Evolutionary conservation across 495 filamentous ascomycete genomes (phyloP), one percentile per base, ranked within the genome.

Genomic region (Aspergillus baeticus): DNA sequence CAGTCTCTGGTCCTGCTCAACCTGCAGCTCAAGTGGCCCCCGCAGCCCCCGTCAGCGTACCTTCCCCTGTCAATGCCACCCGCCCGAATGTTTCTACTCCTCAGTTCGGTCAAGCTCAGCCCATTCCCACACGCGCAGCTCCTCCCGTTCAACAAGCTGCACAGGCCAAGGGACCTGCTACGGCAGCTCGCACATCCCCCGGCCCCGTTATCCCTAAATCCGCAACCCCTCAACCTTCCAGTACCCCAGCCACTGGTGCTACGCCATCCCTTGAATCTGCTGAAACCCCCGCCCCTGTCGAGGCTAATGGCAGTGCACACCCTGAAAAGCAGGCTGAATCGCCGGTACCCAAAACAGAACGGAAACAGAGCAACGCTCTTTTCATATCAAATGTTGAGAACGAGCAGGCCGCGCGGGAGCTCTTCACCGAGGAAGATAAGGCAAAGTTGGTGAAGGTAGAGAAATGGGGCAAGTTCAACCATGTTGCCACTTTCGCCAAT

Each of bases 361-460:
- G 77, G 69, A 84, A 80, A 67, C 80, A 79, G 54, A 82, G 86
- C 63, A 87, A 88, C 55, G 92, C 86, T 18, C 80, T 99, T 2
- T 97, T 96, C 68, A 80, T 98, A 14, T 86, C 86, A 69, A 89
- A 89, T 51, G 82, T 91, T 22, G 86, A 85, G 42, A 86, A 80
- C 48, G 87, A 88, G 51, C 87, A 96, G 22, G 88, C 87, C 18
- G 86, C 88, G 6, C 87, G 87, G 33, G 84, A 88, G 31, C 77
- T 93, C 5, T 90, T 99, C 62, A 68, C 82, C 5, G 85, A 95
- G 11, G 90, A 95, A 57, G 90, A 96, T 66, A 86, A 84, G 68
- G 63, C 77, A 10, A 96, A 92, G 71, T 87, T 96, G 50, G 51
- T 75, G 38, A 86, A 87, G 69, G 81, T 97, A 39, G 90, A 96